Base-by-base conservation (phyloP, 2,329 filamentous ascomycete genomes). In the Epichloe bromicola region DNA sequence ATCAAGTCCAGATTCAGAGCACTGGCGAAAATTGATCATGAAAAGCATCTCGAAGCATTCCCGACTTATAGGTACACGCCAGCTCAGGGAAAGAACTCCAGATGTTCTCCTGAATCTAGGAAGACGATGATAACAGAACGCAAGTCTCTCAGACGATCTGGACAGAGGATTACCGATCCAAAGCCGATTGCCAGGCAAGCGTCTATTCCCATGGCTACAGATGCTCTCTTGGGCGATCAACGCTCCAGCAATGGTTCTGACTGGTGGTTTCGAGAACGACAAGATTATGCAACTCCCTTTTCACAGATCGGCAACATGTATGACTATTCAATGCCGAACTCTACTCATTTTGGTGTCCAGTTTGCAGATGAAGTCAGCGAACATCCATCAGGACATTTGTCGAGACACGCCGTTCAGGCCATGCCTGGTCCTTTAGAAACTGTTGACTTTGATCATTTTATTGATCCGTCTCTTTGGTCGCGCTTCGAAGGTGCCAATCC, bases 21-120 rank as follows among this genome's bases (percentile, higher is more conserved):
- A 15, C 83, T 87, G 71, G 88, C 93, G 20, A 81, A 79, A 60
- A 75, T 86, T 19, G 93, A 97, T 67, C 80, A 89, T 43, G 76
- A 82, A 58, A 95, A 94, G 66, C 91, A 97, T 65, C 80, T 85
- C 50, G 76, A 79, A 49, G 89, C 91, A 2, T 88, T 95, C 58
- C 93, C 93, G 0, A 80, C 82, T 41, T 98, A 97, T 74, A 97
- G 95, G 67, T 98, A 97, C 70, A 85, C 86, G 2, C 91, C 91
- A 2, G 83, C 84, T 60, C 95, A 93, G 30, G 30, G 70, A 44
- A 73, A 73, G 56, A 70, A 69, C 55, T 42, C 55, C 36, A 67
- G 57, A 49, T 34, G 17, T 36, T 43, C 52, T 30, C 19, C 46
- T 3, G 43, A 47, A 45, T 46, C 49, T 15, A 55, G 23, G 40